phyloP scores from a whole-genome alignment of 2,329 filamentous ascomycete genomes.

The Paecilomyces formosus region DNA sequence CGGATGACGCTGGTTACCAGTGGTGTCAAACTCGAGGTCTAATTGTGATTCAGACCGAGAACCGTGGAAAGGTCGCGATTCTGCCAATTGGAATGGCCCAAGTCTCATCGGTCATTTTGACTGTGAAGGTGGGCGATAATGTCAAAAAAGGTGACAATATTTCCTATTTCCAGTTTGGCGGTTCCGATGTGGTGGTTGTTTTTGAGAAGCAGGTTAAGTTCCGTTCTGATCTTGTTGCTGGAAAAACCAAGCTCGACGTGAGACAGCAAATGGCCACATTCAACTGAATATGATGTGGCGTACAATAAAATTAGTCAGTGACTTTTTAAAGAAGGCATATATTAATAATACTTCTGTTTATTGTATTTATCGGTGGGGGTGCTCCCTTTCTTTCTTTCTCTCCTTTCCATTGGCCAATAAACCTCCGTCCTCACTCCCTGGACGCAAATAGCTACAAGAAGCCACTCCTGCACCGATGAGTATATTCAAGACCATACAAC shows the following conservation, averaged over 20 bases:
- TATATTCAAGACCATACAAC: too few species aligned
- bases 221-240: not conserved
- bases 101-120: conserved; percentile 34
- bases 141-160: conserved; percentile 38
- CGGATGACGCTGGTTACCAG: conserved; percentile 33
- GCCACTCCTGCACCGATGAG: too few species aligned
- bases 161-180: conserved; percentile 38
- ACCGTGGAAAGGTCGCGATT: conserved; percentile 32
- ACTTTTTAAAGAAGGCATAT: too few species aligned
- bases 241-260: conserved; percentile 5
- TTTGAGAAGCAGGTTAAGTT: conserved; percentile 23
- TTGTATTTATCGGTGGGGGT: too few species aligned
- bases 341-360: too few species aligned
- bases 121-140: conserved; percentile 8
- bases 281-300: not conserved
- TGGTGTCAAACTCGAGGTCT: conserved; percentile 34
- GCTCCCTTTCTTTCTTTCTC: too few species aligned
- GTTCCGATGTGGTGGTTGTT: conserved; percentile 35
- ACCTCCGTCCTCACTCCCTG: too few species aligned
- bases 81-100: conserved; percentile 41
- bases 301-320: not conserved
- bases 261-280: not conserved
- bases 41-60: conserved; percentile 30
- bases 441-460: too few species aligned
- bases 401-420: too few species aligned